Base-by-base conservation (phyloP, 176 grass and related monocot species). In the Rhynchospora pubera region DNA sequence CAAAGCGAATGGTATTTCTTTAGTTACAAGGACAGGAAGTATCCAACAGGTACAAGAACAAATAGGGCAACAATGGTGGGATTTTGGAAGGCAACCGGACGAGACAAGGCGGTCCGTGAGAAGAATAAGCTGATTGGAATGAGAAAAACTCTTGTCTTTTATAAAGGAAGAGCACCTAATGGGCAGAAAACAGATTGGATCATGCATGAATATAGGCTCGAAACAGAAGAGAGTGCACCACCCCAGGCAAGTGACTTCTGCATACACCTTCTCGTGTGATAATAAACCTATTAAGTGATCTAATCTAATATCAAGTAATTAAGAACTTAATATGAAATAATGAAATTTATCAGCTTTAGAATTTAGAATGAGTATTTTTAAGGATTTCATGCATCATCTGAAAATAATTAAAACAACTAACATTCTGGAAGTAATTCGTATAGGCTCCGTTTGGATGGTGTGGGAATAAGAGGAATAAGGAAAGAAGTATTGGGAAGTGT, bases 1-100 rank as follows among this genome's bases (percentile, higher is more conserved):
- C 96, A 98, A 80, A 93, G 84, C 62, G 96, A 98, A 34, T 98
- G 92, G 92, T 98, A 98, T 85, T 98, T 98, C 87, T 98, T 98
- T 83, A 98, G 92, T 78, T 93, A 93, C 89, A 98, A 98, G 85
- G 96, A 98, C 52, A 88, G 91, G 47, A 98, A 98, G 90, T 98
- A 98, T 53, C 96, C 96, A 1, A 98, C 96, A 10, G 96, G 96
- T 24, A 98, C 96, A 42, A 88, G 96, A 84, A 98, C 96, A 8
- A 98, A 98, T 65, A 86, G 96, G 80, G 96, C 96, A 30, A 98
- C 96, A 30, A 90, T 95, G 89, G 90, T 92, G 1, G 96, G 96
- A 45, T 98, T 98, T 84, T 98, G 96, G 96, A 98, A 98, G 89
- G 96, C 96, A 4, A 98, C 96, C 0, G 96, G 96, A 11, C 86